phyloP scores from a whole-genome alignment of 176 grass and related monocot genomes.

The Zea luxurians region DNA sequence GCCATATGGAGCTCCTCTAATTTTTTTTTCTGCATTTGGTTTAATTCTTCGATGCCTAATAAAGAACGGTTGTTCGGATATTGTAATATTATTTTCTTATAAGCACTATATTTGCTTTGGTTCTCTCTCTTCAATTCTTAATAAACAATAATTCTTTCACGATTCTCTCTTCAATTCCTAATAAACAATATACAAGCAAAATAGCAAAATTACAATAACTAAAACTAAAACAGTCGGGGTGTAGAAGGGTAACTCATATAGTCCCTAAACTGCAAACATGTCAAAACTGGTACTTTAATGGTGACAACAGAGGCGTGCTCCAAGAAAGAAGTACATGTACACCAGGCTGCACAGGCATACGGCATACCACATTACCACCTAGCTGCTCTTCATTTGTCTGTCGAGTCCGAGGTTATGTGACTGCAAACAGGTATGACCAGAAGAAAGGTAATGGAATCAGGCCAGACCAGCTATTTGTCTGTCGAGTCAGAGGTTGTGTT shows the following conservation, averaged over 20 bases:
- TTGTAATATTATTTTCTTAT: too few relatives aligned
- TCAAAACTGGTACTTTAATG: slow-evolving; percentile 38
- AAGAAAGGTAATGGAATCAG: slow-evolving; percentile 68
- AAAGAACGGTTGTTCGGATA: too few relatives aligned
- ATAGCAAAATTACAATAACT: not conserved
- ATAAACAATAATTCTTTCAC: too few relatives aligned
- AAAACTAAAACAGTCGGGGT: not conserved
- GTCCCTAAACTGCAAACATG: slow-evolving; percentile 39
- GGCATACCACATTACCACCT: slow-evolving; percentile 37
- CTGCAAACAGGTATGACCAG: slow-evolving; percentile 56
- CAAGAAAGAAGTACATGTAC: slow-evolving; percentile 53
- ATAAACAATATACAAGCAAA: not conserved
- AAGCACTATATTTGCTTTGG: not conserved
- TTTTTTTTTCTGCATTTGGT: too few relatives aligned
- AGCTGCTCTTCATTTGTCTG: slow-evolving; percentile 47
- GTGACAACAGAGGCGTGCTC: slow-evolving; percentile 53
- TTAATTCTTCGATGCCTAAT: too few relatives aligned
- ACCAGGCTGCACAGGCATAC: slow-evolving; percentile 53
- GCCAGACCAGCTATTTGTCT: slow-evolving; percentile 14
- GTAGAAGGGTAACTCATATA: not conserved
- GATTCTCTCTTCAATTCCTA: too few relatives aligned
- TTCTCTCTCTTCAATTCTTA: not conserved
- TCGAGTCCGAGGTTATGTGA: slow-evolving; percentile 54
- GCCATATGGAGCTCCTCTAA: too few relatives aligned
- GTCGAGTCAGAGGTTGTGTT: too few relatives aligned